Percentiles rank a stretch among this genome's conserved stretches.
These are phyloP conservation scores for Chaetoscypha palmicola DNA, from an alignment of 2,329 filamentous ascomycete species.

Conservation along the genomic window DNA sequence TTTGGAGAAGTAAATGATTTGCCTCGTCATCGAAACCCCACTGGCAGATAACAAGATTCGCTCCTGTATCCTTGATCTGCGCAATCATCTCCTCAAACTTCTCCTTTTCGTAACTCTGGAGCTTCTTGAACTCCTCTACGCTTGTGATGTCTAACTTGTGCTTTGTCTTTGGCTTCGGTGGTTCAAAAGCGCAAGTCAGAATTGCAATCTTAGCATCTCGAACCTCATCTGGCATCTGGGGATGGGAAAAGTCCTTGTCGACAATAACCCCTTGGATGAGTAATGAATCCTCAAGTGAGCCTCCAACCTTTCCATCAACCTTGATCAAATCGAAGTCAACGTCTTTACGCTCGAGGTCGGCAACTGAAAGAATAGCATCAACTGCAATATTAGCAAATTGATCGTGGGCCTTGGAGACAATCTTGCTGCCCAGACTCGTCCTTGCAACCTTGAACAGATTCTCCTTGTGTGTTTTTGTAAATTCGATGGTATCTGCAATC, in stretches of 20 bases:
- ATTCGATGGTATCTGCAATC: constrained; percentile 87
- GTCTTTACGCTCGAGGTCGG: constrained; percentile 90
- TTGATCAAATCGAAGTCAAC: constrained; percentile 99
- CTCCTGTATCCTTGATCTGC: constrained; percentile 94
- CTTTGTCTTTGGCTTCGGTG: constrained; percentile 99
- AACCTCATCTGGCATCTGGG: constrained; percentile 96
- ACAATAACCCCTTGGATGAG: constrained; percentile 97
- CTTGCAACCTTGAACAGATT: constrained; percentile 93
- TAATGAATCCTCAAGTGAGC: constrained; percentile 83
- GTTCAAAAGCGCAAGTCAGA: constrained; percentile 95
- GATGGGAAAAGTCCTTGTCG: constrained; percentile 99
- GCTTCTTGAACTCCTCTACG: constrained; percentile 96
- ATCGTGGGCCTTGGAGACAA: constrained; percentile 97
- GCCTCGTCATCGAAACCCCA: constrained; percentile 99
- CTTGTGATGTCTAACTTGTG: constrained; percentile 97
- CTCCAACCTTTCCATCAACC: constrained; percentile 96
- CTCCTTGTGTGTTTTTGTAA: constrained; percentile 68
- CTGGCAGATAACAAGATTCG: constrained; percentile 96
- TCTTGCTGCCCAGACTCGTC: constrained; percentile 96
- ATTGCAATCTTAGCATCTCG: constrained; percentile 95
- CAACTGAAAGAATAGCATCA: constrained; percentile 92
- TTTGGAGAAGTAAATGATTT: constrained; percentile 94
- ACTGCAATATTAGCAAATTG: constrained; percentile 97
- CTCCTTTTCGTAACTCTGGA: constrained; percentile 89
- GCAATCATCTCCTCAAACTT: constrained; percentile 99